Evolutionary conservation across 1,139 yeast genomes (phyloP), one percentile per base, ranked within the genome.

Genomic region (Candida sojae): DNA sequence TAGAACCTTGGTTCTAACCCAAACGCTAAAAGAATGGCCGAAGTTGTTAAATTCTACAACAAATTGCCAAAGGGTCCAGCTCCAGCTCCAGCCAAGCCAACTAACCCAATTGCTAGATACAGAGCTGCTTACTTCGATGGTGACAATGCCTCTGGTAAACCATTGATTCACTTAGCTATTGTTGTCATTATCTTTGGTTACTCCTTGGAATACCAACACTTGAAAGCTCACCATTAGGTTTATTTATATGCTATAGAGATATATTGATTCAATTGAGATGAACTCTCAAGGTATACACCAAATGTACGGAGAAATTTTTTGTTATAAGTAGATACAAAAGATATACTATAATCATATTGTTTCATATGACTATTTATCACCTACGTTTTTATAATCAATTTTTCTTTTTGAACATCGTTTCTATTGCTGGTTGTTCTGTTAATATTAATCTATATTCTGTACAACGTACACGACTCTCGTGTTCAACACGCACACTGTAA

Each of bases 61-160:
- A 86, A 91, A 62, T 83, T 93, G 64, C 99, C 99, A 67, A 92
- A 91, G 71, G 99, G 99, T 44, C 78, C 88, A 55, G 95, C 96
- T 53, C 79, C 79, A 59, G 85, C 92, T 56, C 77, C 83, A 56
- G 75, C 79, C 68, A 80, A 83, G 69, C 84, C 95, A 61, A 72
- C 81, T 59, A 83, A 88, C 58, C 84, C 91, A 61, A 70, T 87
- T 59, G 91, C 86, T 61, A 73, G 81, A 71, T 88, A 88, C 79
- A 84, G 81, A 72, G 89, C 86, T 64, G 88, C 86, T 65, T 88
- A 78, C 79, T 84, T 84, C 62, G 87, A 86, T 62, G 88, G 86
- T 57, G 88, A 84, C 61, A 85, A 86, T 61, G 91, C 90, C 62
- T 77, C 86, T 51, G 93, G 91, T 67, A 82, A 81, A 73, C 96